A percentile compares a stretch with the other conserved stretches of the same genome.
Evolutionary conservation across 768 basidiomycete genomes (phyloP).

Genomic region (Phlebiopsis gigantea): DNA sequence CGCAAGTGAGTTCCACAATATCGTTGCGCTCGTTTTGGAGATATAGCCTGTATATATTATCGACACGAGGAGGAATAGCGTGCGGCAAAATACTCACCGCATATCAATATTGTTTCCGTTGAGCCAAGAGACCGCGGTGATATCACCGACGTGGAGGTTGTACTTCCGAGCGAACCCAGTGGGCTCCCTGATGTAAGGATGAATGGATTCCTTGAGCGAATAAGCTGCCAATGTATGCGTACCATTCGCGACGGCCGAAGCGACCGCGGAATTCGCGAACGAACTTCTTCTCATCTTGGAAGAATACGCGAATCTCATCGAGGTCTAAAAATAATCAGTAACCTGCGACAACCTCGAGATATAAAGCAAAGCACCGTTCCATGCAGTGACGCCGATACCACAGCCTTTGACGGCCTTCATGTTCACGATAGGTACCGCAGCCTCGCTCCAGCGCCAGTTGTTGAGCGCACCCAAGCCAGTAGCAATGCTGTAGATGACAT

Average conservation of each 20-base stretch:
- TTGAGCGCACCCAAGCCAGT: not conserved
- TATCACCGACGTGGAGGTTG: not conserved
- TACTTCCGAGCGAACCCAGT: not conserved
- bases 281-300: not conserved
- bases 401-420: not conserved
- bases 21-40: not conserved
- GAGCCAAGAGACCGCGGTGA: not conserved
- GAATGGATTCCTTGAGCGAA: not conserved
- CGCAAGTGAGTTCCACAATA: not conserved
- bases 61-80: not conserved
- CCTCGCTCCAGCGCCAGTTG: not conserved
- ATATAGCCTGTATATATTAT: not conserved
- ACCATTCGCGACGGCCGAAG: not conserved
- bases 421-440: not conserved
- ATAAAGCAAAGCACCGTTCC: not conserved
- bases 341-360: not conserved
- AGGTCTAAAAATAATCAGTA: not conserved
- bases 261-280: not conserved
- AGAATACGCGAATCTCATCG: slow-evolving; percentile 1
- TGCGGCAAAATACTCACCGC: not conserved
- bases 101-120: not conserved
- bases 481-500: not conserved
- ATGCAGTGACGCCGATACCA: not conserved
- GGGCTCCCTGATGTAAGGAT: not conserved
- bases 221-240: not conserved